A percentile compares a stretch with the other conserved stretches of the same genome.
These are phyloP conservation scores for Penicillium hesseltinei DNA, from an alignment of 2,329 filamentous ascomycete genomes.

Conservation along the genomic window DNA sequence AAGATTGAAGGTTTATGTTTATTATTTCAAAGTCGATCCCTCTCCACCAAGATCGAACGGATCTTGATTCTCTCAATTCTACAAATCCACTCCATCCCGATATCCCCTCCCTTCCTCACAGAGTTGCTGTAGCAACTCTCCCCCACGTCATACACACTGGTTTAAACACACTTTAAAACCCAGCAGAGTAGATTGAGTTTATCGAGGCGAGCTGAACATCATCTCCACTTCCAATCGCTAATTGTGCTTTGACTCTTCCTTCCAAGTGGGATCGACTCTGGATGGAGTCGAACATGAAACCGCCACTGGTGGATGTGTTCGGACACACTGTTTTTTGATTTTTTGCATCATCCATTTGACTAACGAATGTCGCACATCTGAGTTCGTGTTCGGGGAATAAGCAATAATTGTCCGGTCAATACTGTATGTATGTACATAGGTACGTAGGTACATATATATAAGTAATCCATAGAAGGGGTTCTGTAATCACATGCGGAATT, in stretches of 20 bases:
- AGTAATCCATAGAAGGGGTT: neutral
- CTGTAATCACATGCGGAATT: neutral
- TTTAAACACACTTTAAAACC: conserved; percentile 2
- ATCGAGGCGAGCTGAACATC: conserved; percentile 21
- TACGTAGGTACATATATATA: neutral
- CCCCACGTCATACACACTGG: conserved; percentile 23
- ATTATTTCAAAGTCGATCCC: conserved; percentile 8
- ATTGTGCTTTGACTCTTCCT: neutral
- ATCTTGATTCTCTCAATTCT: conserved; percentile 17
- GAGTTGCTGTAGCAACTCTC: conserved; percentile 25
- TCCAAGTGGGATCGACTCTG: conserved; percentile 1
- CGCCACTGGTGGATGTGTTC: neutral
- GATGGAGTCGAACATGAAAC: neutral
- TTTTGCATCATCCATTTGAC: neutral
- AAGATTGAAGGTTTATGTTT: conserved; percentile 8
- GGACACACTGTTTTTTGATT: neutral
- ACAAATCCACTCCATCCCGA: conserved; percentile 2
- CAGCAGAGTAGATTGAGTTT: conserved; percentile 4
- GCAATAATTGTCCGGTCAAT: conserved; percentile 1
- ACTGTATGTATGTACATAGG: neutral
- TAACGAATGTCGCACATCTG: conserved; percentile 4
- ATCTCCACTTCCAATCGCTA: conserved; percentile 9
- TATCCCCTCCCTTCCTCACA: conserved; percentile 6
- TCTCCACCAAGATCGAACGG: conserved; percentile 9
- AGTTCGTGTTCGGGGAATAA: neutral